Conservation (phyloP, 257 asterid species). For the Ocimum tenuiflorum region DNA sequence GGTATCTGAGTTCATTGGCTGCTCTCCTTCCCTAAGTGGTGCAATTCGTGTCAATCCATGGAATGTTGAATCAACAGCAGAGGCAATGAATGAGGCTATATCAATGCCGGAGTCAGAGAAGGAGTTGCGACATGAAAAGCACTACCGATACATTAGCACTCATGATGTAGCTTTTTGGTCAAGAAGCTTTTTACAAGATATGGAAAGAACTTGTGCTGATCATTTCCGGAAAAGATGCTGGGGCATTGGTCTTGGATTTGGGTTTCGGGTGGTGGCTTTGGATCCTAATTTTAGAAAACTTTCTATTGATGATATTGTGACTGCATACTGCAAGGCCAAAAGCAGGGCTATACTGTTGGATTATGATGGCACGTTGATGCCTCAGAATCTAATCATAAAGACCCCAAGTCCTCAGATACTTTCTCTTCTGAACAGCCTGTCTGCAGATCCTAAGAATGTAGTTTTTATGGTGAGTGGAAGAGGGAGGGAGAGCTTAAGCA, state of each 20-base stretch:
- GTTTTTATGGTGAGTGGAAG: constrained; percentile 81
- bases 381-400: constrained; percentile 58
- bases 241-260: constrained; percentile 79
- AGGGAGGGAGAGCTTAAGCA: constrained; percentile 60
- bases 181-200: constrained; percentile 73
- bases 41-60: constrained; percentile 79
- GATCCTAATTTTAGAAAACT: constrained; percentile 77
- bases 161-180: constrained; percentile 75
- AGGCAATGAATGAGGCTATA: constrained; percentile 68
- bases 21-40: constrained; percentile 81
- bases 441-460: constrained; percentile 45
- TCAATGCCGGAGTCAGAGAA: constrained; percentile 64
- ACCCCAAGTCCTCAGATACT: constrained; percentile 55
- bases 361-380: constrained; percentile 83
- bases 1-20: constrained; percentile 73
- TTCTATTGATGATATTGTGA: constrained; percentile 54
- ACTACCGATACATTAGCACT: constrained; percentile 66
- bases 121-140: constrained; percentile 73
- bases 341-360: constrained; percentile 74
- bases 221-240: constrained; percentile 70
- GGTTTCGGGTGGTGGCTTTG: constrained; percentile 71
- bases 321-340: constrained; percentile 47
- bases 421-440: constrained; percentile 56
- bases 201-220: constrained; percentile 76
- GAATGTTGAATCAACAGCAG: constrained; percentile 70